Conservation (phyloP, 805 yeast species). For the Candida boleticola region DNA sequence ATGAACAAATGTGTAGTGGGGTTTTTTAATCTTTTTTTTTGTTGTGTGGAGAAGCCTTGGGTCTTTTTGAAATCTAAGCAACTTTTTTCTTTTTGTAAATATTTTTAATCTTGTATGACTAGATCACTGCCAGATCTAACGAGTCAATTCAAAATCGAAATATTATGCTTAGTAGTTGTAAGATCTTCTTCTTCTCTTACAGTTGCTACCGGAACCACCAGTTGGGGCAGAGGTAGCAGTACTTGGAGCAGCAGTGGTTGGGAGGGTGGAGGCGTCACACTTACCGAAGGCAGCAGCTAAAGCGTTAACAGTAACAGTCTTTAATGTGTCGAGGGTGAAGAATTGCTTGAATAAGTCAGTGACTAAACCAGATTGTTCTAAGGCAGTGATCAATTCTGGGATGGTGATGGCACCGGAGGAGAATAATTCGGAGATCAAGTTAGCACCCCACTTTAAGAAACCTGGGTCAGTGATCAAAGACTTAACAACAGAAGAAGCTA, state of each 20-base stretch:
- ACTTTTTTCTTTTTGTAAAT: neutral
- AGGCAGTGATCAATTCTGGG: conserved; percentile 24
- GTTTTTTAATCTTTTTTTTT: no score
- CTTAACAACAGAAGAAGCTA: conserved; percentile 37
- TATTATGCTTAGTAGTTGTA: conserved; percentile 18
- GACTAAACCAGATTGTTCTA: conserved; percentile 36
- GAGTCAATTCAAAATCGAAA: no score
- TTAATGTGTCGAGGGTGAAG: conserved; percentile 36
- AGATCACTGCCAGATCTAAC: no score
- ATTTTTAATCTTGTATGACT: neutral
- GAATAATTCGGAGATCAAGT: conserved; percentile 30
- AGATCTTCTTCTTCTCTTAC: conserved; percentile 23
- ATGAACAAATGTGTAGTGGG: conserved; percentile 1
- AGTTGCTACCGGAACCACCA: conserved; percentile 10
- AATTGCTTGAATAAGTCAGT: conserved; percentile 35
- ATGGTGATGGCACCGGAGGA: conserved; percentile 26
- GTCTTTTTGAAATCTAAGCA: no score
- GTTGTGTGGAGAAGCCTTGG: no score
- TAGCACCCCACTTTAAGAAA: conserved; percentile 39
- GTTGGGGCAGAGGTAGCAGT: conserved; percentile 14
- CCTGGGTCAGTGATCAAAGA: conserved; percentile 35
- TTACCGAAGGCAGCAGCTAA: conserved; percentile 41
- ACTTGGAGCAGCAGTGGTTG: conserved; percentile 14
- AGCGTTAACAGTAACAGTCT: conserved; percentile 40
- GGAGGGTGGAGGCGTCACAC: conserved; percentile 30